Conservation (phyloP, 768 basidiomycete species). For the Coprinellus micaceus region DNA sequence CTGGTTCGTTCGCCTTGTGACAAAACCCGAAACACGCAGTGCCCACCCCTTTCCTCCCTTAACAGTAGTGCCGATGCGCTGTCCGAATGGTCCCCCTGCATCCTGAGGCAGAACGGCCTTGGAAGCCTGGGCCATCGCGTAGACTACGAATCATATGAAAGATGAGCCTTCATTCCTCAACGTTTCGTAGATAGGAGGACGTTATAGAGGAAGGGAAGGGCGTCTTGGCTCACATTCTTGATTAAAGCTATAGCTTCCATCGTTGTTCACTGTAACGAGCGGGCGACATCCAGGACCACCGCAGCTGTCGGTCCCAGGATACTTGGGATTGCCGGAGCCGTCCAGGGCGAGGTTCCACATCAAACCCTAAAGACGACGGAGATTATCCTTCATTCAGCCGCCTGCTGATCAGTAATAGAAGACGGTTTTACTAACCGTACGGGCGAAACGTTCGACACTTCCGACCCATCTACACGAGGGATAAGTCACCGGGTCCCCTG, state of each 20-base stretch:
- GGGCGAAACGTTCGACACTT: constrained; percentile 24
- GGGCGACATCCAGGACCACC: constrained; percentile 59
- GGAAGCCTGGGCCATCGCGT: constrained; percentile 70
- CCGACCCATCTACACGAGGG: constrained; percentile 25
- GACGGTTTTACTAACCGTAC: constrained; percentile 36
- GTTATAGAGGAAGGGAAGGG: constrained; percentile 14
- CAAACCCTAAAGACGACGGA: constrained; percentile 35
- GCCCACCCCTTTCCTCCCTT: constrained; percentile 55
- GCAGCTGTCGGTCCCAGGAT: constrained; percentile 64
- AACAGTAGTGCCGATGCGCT: constrained; percentile 63
- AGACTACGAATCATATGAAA: constrained; percentile 38
- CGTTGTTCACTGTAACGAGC: constrained; percentile 62
- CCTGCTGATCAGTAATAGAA: not conserved
- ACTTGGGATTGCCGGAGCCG: constrained; percentile 55
- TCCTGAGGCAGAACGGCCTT: constrained; percentile 73
- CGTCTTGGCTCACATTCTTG: constrained; percentile 55
- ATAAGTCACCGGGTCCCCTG: not conserved
- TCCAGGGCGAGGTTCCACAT: constrained; percentile 80
- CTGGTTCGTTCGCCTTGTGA: constrained; percentile 51
- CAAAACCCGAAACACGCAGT: constrained; percentile 62
- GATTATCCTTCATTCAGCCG: constrained; percentile 9
- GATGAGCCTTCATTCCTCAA: not conserved
- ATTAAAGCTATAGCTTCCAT: constrained; percentile 61
- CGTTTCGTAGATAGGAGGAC: no score
- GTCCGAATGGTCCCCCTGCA: constrained; percentile 59